Evolutionary conservation across 352 stramenopile species (phyloP).

Genomic region (Saprolegnia parasitica): DNA sequence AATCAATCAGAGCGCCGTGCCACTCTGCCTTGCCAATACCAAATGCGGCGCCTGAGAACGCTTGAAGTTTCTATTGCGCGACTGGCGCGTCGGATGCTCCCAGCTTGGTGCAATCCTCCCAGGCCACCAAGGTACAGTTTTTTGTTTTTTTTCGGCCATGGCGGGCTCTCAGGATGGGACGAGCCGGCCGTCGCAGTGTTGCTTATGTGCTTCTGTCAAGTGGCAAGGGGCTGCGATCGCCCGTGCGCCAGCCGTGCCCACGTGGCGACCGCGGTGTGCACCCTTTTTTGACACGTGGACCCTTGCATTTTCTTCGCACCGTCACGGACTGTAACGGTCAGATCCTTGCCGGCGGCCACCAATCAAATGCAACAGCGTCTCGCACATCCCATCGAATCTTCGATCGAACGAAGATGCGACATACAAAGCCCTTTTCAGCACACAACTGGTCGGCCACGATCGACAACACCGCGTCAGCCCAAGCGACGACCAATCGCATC

Average conservation of each 20-base stretch:
- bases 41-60: no score
- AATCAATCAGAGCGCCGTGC: no score
- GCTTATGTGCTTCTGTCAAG: slow-evolving; percentile 17
- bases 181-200: not conserved
- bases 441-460: not conserved
- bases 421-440: not conserved
- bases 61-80: no score
- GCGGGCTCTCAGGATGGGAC: no score
- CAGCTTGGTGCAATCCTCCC: no score
- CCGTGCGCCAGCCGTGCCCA: not conserved
- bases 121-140: no score
- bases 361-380: not conserved
- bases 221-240: not conserved
- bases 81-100: no score
- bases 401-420: not conserved
- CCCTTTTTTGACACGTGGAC: slow-evolving; percentile 5
- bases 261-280: not conserved
- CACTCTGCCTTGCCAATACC: no score
- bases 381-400: not conserved
- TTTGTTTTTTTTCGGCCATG: no score
- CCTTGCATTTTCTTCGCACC: slow-evolving; percentile 5
- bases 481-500: not conserved
- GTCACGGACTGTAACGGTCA: not conserved
- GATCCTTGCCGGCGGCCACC: not conserved
- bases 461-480: not conserved